Evolutionary conservation across 176 grass and related monocot genomes (phyloP).

Genomic region (Zoysia japonica): DNA sequence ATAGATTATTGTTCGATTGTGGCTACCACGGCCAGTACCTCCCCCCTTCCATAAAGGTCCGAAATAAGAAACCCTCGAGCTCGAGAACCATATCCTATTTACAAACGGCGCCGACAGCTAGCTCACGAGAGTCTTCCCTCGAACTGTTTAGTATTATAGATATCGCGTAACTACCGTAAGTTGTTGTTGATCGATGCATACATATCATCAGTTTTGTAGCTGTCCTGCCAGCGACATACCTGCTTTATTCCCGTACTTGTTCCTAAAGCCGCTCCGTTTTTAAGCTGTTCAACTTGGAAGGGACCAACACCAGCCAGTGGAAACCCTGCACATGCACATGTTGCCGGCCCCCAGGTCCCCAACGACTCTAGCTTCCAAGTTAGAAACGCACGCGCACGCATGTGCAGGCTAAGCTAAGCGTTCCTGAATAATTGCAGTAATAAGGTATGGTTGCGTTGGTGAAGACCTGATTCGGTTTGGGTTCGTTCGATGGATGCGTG

Average conservation of each 20-base stretch:
- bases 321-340: no score
- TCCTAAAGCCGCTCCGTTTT: background rate
- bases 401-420: no score
- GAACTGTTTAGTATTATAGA: background rate
- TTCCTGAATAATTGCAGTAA: no score
- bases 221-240: background rate
- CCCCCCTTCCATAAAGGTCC: background rate
- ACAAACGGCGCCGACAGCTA: slow-evolving; percentile 29
- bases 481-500: no score
- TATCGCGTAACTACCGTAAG: slow-evolving; percentile 22
- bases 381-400: no score
- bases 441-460: no score
- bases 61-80: slow-evolving; percentile 7
- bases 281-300: background rate
- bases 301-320: no score
- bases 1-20: background rate
- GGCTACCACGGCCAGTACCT: background rate
- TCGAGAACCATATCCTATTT: background rate
- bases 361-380: no score
- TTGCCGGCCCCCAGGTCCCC: no score
- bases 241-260: slow-evolving; percentile 18
- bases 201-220: slow-evolving; percentile 14
- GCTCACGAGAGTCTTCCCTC: background rate
- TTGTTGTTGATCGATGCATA: background rate
- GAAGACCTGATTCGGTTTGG: no score